Evolutionary conservation across 768 basidiomycete genomes (phyloP).

Genomic region (Russula brevipes): DNA sequence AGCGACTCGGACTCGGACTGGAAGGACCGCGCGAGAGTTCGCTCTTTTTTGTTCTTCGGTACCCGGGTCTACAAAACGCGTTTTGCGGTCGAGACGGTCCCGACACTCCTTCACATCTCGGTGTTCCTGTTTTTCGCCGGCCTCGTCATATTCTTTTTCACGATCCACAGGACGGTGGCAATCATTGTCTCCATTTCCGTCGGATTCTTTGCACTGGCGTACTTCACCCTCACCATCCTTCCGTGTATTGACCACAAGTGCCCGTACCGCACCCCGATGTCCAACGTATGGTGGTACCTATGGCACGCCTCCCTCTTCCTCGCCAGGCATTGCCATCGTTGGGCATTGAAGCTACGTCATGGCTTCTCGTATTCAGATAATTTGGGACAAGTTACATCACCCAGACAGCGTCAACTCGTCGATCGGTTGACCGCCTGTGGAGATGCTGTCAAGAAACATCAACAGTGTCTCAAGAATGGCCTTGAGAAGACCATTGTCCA

Average conservation of each 20-base stretch:
- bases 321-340: not conserved
- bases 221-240: slow-evolving; percentile 3
- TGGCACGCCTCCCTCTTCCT: not conserved
- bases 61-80: not conserved
- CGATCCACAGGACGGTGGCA: slow-evolving; percentile 1
- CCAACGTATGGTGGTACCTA: slow-evolving; percentile 3
- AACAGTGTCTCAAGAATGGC: not conserved
- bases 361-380: not conserved
- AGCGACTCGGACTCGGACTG: not conserved
- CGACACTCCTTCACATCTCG: slow-evolving; percentile 15
- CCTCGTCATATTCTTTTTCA: slow-evolving; percentile 9
- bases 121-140: slow-evolving; percentile 21
- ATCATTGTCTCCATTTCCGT: slow-evolving; percentile 5
- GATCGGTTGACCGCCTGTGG: not conserved
- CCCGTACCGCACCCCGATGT: not conserved
- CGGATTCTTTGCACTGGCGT: not conserved
- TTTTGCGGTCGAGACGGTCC: slow-evolving; percentile 9
- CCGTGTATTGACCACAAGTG: not conserved
- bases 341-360: not conserved
- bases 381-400: not conserved
- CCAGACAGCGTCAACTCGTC: not conserved
- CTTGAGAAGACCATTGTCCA: not conserved
- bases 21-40: slow-evolving; percentile 6
- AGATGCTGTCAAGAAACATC: not conserved
- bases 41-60: slow-evolving; percentile 18